Evolutionary conservation across 2,329 filamentous ascomycete genomes (phyloP).

Genomic region (Ceratocystis alfenasii): DNA sequence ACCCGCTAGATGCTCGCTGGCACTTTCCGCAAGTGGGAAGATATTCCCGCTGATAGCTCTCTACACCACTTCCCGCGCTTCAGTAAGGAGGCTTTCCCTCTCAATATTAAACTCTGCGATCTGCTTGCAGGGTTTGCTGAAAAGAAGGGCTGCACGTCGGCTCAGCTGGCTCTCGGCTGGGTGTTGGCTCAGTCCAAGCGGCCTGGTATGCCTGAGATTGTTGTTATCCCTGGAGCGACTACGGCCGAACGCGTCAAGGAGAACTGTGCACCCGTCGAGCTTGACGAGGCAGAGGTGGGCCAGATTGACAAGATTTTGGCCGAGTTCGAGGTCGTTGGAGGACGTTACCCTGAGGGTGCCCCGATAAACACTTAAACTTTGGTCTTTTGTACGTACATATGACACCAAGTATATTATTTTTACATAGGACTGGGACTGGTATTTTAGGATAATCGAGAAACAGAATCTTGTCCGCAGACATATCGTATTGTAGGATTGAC

Average conservation of each 20-base stretch:
- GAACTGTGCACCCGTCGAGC: constrained; percentile 41
- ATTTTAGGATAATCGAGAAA: not conserved
- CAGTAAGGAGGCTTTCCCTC: constrained; percentile 47
- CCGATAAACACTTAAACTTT: constrained; percentile 31
- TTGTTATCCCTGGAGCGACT: constrained; percentile 56
- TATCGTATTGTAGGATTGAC: not conserved
- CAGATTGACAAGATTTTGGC: constrained; percentile 40
- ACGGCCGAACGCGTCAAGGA: constrained; percentile 45
- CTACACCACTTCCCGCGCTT: constrained; percentile 45
- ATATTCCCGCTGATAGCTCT: constrained; percentile 43
- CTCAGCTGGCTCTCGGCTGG: constrained; percentile 58
- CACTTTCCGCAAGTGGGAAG: constrained; percentile 39
- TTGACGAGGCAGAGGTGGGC: constrained; percentile 40
- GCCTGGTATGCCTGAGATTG: constrained; percentile 44
- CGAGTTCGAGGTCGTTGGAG: constrained; percentile 38
- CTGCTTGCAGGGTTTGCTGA: constrained; percentile 46
- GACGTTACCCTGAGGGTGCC: constrained; percentile 35
- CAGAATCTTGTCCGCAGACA: not conserved
- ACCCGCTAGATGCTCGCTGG: constrained; percentile 39
- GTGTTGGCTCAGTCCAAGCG: constrained; percentile 38
- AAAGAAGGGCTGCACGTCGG: constrained; percentile 47
- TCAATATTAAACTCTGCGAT: constrained; percentile 51
- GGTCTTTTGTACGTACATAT: not conserved
- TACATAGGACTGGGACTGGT: not conserved
- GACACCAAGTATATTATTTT: not conserved